These are phyloP conservation scores for Diutina neorugosa DNA, from an alignment of 1,139 yeast species.

Conservation along the genomic window DNA sequence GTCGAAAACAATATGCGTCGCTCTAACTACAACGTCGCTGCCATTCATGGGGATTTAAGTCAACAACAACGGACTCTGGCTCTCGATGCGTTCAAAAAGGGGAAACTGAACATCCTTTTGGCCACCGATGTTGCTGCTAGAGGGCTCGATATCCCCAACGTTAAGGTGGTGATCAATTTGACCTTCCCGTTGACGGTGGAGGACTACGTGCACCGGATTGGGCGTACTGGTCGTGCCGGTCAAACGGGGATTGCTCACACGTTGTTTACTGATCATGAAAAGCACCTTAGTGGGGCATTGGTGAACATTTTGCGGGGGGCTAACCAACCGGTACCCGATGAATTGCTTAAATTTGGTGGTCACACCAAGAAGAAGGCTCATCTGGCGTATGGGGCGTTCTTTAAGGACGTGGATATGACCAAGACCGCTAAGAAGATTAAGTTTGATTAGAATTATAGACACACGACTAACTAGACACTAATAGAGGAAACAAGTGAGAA, in stretches of 20 bases:
- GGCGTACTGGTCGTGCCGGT: conserved; percentile 98
- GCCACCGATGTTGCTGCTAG: conserved; percentile 99
- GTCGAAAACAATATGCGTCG: conserved; percentile 66
- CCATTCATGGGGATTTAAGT: conserved; percentile 90
- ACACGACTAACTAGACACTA: not conserved
- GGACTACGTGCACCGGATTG: conserved; percentile 96
- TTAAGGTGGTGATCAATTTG: conserved; percentile 86
- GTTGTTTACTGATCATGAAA: conserved; percentile 91
- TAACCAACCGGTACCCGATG: conserved; percentile 94
- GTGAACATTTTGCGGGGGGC: conserved; percentile 90
- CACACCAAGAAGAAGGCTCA: conserved; percentile 97
- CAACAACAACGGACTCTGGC: conserved; percentile 92
- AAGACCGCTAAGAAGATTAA: conserved; percentile 89
- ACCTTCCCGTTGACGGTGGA: conserved; percentile 97
- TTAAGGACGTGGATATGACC: conserved; percentile 77
- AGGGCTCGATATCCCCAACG: conserved; percentile 96
- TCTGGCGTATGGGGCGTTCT: conserved; percentile 93
- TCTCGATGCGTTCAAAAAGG: conserved; percentile 71
- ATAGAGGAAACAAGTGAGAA: too few species aligned
- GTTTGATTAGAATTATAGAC: conserved; percentile 29
- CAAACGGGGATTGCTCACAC: conserved; percentile 92
- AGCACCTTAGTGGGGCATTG: conserved; percentile 91
- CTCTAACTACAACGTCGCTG: conserved; percentile 74
- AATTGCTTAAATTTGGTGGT: conserved; percentile 86
- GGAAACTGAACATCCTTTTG: conserved; percentile 60